Conservation (phyloP, 2,329 filamentous ascomycete genomes). For the Cordyceps pruinosa region DNA sequence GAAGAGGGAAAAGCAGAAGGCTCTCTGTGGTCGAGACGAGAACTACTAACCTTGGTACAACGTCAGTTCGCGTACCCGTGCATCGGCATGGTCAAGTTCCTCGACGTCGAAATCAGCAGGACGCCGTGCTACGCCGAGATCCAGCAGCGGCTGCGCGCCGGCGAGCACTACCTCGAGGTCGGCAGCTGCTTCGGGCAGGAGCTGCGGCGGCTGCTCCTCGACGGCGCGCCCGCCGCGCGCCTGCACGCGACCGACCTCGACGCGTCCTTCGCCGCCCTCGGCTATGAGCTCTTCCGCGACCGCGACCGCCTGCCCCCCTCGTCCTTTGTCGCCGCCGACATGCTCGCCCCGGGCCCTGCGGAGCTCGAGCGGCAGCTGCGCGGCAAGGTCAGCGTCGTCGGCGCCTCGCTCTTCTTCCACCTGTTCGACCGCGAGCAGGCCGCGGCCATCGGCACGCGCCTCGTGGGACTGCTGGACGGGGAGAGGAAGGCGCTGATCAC, state of each 20-base stretch:
- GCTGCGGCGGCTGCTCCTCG: constrained; percentile 20
- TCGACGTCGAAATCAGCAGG: constrained; percentile 14
- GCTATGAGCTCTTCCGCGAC: constrained; percentile 23
- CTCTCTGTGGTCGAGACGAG: too few relatives aligned
- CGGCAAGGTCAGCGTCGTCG: constrained; percentile 3
- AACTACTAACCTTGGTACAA: neutral
- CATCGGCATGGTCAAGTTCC: constrained; percentile 16
- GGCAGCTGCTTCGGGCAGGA: constrained; percentile 26
- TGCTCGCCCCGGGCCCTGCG: neutral
- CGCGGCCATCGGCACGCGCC: neutral
- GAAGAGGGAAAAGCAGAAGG: too few relatives aligned
- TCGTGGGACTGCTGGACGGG: neutral
- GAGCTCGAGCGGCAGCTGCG: neutral
- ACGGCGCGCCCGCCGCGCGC: constrained; percentile 18
- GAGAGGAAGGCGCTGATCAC: neutral
- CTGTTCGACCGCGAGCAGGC: constrained; percentile 6
- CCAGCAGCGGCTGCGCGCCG: constrained; percentile 13
- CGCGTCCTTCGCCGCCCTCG: constrained; percentile 17
- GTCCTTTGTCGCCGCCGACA: constrained; percentile 18
- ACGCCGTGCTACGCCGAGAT: constrained; percentile 12
- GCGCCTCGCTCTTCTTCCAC: constrained; percentile 7
- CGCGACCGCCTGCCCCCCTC: constrained; percentile 15
- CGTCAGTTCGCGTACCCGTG: constrained; percentile 15
- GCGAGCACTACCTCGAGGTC: constrained; percentile 19
- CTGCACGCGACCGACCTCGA: constrained; percentile 21